A percentile compares a stretch with the other conserved stretches of the same genome.
These are phyloP conservation scores for Huntiella bhutanensis DNA, from an alignment of 2,329 filamentous ascomycete species.

Conservation along the genomic window DNA sequence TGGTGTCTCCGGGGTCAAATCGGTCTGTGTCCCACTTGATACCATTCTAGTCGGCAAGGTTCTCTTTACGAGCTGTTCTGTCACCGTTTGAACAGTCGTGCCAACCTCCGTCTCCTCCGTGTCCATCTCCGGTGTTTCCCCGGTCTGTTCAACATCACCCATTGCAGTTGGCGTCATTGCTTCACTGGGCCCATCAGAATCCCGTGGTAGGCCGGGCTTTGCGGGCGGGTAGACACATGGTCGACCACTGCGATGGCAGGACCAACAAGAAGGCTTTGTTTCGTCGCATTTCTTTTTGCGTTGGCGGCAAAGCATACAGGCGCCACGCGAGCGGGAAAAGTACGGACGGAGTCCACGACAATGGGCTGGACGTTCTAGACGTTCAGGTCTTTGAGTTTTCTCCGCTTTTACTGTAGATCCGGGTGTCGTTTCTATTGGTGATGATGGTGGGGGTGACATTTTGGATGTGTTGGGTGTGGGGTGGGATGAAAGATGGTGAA, in stretches of 20 bases:
- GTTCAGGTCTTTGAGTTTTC: not conserved
- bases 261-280: constrained; percentile 15
- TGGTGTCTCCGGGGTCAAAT: not conserved
- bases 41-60: constrained; percentile 1
- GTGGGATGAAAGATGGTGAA: too few species aligned
- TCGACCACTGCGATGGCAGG: constrained; percentile 9
- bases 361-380: constrained; percentile 4
- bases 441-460: too few species aligned
- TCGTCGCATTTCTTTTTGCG: constrained; percentile 20
- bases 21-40: constrained; percentile 6
- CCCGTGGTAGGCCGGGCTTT: not conserved
- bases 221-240: constrained; percentile 8
- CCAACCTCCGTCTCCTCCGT: not conserved
- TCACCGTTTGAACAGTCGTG: not conserved
- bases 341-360: constrained; percentile 10
- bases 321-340: constrained; percentile 12
- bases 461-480: too few species aligned
- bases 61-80: too few species aligned
- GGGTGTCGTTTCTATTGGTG: too few species aligned
- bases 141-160: not conserved
- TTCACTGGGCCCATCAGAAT: not conserved
- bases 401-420: too few species aligned
- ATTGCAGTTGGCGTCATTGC: too few species aligned
- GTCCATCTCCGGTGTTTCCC: not conserved
- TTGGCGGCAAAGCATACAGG: constrained; percentile 18